These are phyloP conservation scores for Ganoderma sinense DNA, from an alignment of 1,284 basidiomycete species.

Conservation along the genomic window DNA sequence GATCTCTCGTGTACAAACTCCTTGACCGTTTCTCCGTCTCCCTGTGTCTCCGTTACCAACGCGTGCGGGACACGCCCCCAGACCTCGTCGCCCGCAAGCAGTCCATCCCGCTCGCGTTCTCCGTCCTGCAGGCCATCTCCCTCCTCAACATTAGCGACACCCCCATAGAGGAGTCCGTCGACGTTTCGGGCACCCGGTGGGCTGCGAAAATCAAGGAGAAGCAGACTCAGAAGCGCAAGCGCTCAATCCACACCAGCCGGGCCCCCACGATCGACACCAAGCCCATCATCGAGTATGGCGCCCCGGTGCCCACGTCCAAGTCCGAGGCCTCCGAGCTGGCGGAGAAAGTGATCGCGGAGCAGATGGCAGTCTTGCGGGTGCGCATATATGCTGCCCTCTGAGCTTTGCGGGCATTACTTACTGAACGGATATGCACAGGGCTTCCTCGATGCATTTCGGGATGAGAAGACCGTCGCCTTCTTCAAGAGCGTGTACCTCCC, in stretches of 20 bases:
- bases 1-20: conserved; percentile 41
- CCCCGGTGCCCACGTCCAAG: conserved; percentile 8
- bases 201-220: neutral
- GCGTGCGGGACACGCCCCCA: neutral
- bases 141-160: conserved; percentile 8
- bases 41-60: conserved; percentile 19
- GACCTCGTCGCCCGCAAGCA: conserved; percentile 14
- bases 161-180: neutral
- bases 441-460: neutral
- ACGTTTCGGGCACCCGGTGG: neutral
- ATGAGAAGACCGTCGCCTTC: neutral
- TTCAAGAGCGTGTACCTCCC: neutral
- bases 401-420: neutral
- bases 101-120: conserved; percentile 18
- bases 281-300: conserved; percentile 38
- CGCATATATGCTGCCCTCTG: too few species aligned
- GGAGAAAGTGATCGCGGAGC: conserved; percentile 23
- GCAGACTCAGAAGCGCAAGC: conserved; percentile 5
- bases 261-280: conserved; percentile 31
- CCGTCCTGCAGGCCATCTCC: conserved; percentile 21
- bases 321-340: conserved; percentile 34
- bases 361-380: neutral
- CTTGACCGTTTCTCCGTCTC: conserved; percentile 32
- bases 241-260: conserved; percentile 12
- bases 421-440: too few species aligned